Conservation (phyloP, 1,284 basidiomycete genomes). For the Irpex sp. region DNA sequence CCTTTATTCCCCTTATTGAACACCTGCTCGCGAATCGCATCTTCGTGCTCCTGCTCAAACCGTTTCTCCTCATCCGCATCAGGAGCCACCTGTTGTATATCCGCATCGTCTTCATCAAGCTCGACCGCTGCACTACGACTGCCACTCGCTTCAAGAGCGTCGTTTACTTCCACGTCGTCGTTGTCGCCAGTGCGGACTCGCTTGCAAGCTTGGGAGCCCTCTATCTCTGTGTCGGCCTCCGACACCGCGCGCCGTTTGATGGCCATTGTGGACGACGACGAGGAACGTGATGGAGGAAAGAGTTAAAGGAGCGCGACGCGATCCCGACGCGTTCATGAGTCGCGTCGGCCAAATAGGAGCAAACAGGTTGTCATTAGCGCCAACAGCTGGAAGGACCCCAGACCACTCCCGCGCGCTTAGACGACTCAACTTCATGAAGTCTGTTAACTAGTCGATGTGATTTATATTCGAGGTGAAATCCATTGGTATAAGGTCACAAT, state of each 20-base stretch:
- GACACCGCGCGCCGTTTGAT: conserved; percentile 8
- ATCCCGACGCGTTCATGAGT: conserved; percentile 1
- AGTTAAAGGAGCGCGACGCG: conserved; percentile 5
- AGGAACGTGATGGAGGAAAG: conserved; percentile 3
- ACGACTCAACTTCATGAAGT: no score
- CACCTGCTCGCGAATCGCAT: conserved; percentile 50
- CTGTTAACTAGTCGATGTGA: no score
- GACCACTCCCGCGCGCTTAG: no score
- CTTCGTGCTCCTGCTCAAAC: conserved; percentile 59
- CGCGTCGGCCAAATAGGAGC: not conserved
- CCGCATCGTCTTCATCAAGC: conserved; percentile 30
- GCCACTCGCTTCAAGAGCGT: not conserved
- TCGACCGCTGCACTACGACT: not conserved
- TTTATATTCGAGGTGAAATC: no score
- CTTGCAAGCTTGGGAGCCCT: conserved; percentile 11
- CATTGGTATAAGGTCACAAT: no score
- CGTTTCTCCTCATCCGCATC: conserved; percentile 50
- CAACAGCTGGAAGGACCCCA: no score
- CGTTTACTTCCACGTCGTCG: conserved; percentile 5
- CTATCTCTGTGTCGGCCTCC: conserved; percentile 12
- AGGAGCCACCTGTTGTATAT: conserved; percentile 28
- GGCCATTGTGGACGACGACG: conserved; percentile 4
- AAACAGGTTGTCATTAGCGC: not conserved
- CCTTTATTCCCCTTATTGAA: conserved; percentile 47
- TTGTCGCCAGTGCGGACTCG: conserved; percentile 10